Conservation (phyloP, 805 yeast genomes). For the Wickerhamiella brachini region DNA sequence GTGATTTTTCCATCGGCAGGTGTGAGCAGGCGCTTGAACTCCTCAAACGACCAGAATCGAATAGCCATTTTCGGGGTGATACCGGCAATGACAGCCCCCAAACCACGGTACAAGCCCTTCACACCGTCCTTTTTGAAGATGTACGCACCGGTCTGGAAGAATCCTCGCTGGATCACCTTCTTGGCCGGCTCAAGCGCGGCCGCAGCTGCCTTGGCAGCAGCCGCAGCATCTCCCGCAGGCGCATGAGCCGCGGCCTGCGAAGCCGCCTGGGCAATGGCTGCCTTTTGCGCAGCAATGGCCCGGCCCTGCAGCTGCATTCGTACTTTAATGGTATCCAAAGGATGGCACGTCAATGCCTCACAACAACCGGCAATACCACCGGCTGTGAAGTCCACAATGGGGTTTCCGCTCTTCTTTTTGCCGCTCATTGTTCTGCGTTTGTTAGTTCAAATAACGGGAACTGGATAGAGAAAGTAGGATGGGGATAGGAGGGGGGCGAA, state of each 20-base stretch:
- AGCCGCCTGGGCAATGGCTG: conserved; percentile 13
- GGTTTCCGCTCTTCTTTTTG: conserved; percentile 18
- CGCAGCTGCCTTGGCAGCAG: conserved; percentile 9
- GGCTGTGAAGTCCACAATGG: conserved; percentile 37
- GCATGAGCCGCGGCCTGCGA: conserved; percentile 10
- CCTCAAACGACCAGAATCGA: conserved; percentile 87
- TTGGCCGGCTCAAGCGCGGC: conserved; percentile 27
- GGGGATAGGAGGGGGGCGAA: background rate
- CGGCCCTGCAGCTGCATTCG: conserved; percentile 86
- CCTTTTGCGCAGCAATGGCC: conserved; percentile 24
- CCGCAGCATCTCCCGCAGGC: conserved; percentile 4
- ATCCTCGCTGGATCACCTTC: conserved; percentile 51
- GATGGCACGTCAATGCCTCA: conserved; percentile 97
- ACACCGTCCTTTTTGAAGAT: conserved; percentile 72
- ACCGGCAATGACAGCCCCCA: conserved; percentile 94
- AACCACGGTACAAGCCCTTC: conserved; percentile 81
- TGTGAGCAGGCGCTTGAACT: conserved; percentile 57
- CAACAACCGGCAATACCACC: conserved; percentile 97
- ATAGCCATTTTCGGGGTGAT: conserved; percentile 98
- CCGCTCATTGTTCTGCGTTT: conserved; percentile 5
- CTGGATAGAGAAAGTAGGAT: no score
- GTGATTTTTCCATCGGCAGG: conserved; percentile 50
- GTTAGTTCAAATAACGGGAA: no score
- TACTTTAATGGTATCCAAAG: conserved; percentile 94
- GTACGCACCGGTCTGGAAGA: conserved; percentile 62